phyloP scores from a whole-genome alignment of 768 basidiomycete species.

The Phylloporus sp. region DNA sequence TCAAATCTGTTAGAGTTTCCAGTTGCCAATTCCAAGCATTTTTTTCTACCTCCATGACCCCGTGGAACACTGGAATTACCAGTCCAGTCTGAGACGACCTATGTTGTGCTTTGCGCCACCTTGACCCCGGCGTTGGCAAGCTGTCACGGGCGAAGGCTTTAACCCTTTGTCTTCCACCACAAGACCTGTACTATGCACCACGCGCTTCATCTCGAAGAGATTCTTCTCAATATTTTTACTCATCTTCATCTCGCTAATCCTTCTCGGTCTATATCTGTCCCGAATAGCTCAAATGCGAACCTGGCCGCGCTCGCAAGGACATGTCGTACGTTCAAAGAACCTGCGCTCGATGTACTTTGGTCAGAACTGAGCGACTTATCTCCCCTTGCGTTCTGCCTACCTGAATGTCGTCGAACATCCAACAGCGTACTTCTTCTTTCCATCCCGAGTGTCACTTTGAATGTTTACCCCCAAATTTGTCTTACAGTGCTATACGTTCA shows the following conservation, averaged over 20 bases:
- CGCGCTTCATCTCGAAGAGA: constrained; percentile 8
- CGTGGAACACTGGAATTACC: too few relatives aligned
- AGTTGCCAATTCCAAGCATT: too few relatives aligned
- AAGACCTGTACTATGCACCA: constrained; percentile 3
- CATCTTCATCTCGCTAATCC: neutral
- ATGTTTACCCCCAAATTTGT: neutral
- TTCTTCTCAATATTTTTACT: constrained; percentile 2
- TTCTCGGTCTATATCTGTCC: neutral
- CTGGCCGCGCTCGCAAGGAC: neutral
- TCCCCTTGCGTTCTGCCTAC: constrained; percentile 1
- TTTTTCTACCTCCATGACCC: too few relatives aligned
- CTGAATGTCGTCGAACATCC: neutral
- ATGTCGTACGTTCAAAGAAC: constrained; percentile 3
- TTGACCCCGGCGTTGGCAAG: too few relatives aligned
- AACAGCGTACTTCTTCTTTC: neutral
- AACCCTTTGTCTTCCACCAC: too few relatives aligned
- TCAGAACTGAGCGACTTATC: neutral
- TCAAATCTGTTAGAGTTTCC: too few relatives aligned
- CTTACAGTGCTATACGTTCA: neutral
- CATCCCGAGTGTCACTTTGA: neutral
- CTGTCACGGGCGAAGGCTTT: too few relatives aligned
- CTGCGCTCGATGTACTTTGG: constrained; percentile 1
- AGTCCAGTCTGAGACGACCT: too few relatives aligned
- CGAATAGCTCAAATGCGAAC: neutral
- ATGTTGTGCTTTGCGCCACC: too few relatives aligned